Evolutionary conservation across 1,284 basidiomycete species (phyloP), one percentile per base, ranked within the genome.

Genomic region (Laetiporus sulphureus): DNA sequence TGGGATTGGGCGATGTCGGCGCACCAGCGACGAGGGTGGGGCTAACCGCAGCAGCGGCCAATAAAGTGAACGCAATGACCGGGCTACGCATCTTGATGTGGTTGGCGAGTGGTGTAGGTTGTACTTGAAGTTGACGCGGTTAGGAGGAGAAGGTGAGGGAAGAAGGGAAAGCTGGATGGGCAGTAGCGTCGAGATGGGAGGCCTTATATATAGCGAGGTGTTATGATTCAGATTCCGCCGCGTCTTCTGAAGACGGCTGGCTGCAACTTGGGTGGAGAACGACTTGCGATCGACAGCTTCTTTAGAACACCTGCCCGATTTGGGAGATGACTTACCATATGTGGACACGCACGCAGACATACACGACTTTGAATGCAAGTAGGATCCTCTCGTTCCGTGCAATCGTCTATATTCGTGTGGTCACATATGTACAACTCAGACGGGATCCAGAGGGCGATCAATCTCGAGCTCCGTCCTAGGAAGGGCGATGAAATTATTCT

Each of bases 31-130:
- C 53, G 45, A 61, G 56, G 27, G 46, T 41, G n/a, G 59, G 59
- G 51, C 56, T 57, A 47, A 61, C 57, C 31, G 59, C 54, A 6
- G 59, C 53, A 20, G 57, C 57, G 40, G 59, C 59, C 42, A 61
- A 31, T 40, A 61, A 47, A n/a, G 46, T 48, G 23, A 44, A 40
- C 15, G 53, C 49, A 34, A 46, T 46, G 20, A 46, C 45, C 2
- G 45, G 45, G 37, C 45, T 46, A 32, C 45, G 45, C 45, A 46
- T 46, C 18, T 42, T 40, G 40, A 40, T 22, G 21, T 32, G 20
- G 13, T 41, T 5, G 33, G 30, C 18, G 20, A 34, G 19, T 16
- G 19, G n/a, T 22, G 20, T 40, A 40, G 38, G 38, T 20, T 44
- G 38, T 42, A 32, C 37, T 40, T 36, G 36, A 34, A 20, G 36